Base-by-base conservation (phyloP, 2,329 filamentous ascomycete genomes). In the Aspergillus intermedius region DNA sequence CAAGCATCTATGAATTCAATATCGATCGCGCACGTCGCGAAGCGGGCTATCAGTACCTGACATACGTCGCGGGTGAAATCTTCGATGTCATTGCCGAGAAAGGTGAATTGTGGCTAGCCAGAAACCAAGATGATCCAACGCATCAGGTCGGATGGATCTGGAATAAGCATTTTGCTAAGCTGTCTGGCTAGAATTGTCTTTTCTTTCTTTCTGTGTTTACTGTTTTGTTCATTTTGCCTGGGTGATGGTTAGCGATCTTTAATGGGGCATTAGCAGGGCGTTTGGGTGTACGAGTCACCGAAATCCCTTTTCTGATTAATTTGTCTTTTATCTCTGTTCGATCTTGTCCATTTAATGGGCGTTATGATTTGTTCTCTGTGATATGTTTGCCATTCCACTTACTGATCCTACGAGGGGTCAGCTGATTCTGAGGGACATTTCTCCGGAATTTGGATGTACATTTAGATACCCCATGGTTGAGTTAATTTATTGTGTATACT, bases 21-120 rank as follows among this genome's bases (percentile, higher is more conserved):
- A 97, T 97, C 63, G 88, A 91, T 63, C 88, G 87, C 21, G 87
- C 90, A 22, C 88, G 95, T 59, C 84, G 88, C 49, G 93, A 97
- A 71, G 91, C 87, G 51, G 93, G 93, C 21, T 97, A 95, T 69
- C 91, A 91, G 17, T 98, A 98, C 66, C 75, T 98, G 52, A 93
- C 90, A 41, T 98, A 98, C 70, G 88, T 91, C 57, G 88, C 91
- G 46, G 93, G 93, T 56, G 93, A 98, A 80, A 88, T 91, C 54
- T 91, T 91, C 62, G 87, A 91, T 71, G 86, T 98, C 46, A 89
- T 98, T 63, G 93, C 86, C 25, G 91, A 96, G 69, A 96, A 96
- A 67, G 93, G 93, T 54, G 93, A 98, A 74, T 79, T 97, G 44
- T 98, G 93, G 93, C 82, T 98, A 49, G 93, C 93, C 46, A 89